These are phyloP conservation scores for Vachellia collinsii DNA, from an alignment of 306 rosid species.

Conservation along the genomic window DNA sequence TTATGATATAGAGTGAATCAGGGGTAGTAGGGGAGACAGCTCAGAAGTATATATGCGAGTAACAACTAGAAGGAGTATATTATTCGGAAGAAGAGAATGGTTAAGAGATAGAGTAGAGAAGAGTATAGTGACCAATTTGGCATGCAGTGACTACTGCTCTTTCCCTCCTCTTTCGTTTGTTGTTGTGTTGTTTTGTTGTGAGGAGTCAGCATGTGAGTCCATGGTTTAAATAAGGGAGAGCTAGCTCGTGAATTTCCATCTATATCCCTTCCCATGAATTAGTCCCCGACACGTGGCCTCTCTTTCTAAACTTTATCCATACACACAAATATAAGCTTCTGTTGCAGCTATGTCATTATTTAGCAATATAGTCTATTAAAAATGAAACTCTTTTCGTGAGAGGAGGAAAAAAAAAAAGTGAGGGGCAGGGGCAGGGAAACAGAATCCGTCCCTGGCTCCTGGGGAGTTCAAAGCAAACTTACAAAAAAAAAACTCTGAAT, in stretches of 20 bases:
- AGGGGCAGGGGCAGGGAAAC: conserved; percentile 24
- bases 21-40: background rate
- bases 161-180: conserved; percentile 36
- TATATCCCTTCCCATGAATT: conserved; percentile 30
- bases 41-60: background rate
- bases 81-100: conserved; percentile 15
- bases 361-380: conserved; percentile 37
- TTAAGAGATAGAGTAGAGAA: background rate
- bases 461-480: conserved; percentile 26
- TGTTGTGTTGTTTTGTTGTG: conserved; percentile 39
- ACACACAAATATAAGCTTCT: conserved; percentile 14
- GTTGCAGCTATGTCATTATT: conserved; percentile 44
- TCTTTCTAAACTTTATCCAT: conserved; percentile 38
- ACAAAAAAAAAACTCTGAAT: conserved; percentile 1
- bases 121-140: conserved; percentile 8
- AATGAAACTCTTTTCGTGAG: background rate
- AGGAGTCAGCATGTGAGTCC: conserved; percentile 43
- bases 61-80: background rate
- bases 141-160: conserved; percentile 35
- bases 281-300: conserved; percentile 41
- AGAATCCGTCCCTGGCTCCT: conserved; percentile 46
- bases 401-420: conserved; percentile 12
- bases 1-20: background rate
- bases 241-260: background rate
- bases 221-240: conserved; percentile 47